Evolutionary conservation across 768 basidiomycete genomes (phyloP), one percentile per base, ranked within the genome.

Genomic region (Serendipita sp.): DNA sequence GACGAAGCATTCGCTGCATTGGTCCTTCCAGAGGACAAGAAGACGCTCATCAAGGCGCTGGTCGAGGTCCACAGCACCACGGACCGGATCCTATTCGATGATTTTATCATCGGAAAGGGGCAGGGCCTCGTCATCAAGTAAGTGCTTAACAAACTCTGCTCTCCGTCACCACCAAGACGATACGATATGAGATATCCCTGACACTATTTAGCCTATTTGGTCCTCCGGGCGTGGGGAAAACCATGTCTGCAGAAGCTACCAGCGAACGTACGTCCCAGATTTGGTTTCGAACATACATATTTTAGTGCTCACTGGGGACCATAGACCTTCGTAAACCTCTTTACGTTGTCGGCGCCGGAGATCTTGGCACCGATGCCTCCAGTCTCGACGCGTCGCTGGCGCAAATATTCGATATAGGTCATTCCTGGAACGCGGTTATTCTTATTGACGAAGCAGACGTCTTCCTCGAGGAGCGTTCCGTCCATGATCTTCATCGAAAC

Each of bases 381-480:
- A 60, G 67, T 2, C 65, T 75, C 33, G 74, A 75, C 53, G 34
- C 41, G 3, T 65, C 64, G 24, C 68, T 75, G 42, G 66, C 68
- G 1, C 64, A 67, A 9, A 69, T 72, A 34, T 72, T 75, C 62
- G 72, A 72, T 56, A 67, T 72, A 33, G 70, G 71, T 2, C 69
- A 71, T 3, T 65, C 69, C 2, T 74, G 74, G 74, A 68, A 69
- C 26, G 72, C 74, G 3, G 70, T 74, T 20, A 71, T 74, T 2
- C 68, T 74, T 34, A 70, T 73, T 42, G 72, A 73, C 67, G 72
- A 73, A 58, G 82, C 83, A 3, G 84, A 87, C 70, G 83, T 87
- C 3, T 87, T 85, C 78, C 75, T 87, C 31, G 84, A 86, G 67
- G 80, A 82, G 69, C 79, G 84, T 3, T 81, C 81, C 2, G 72